A percentile compares a stretch with the other conserved stretches of the same genome.
phyloP scores from a whole-genome alignment of 345 rosid species.

The Tarenaya hassleriana region DNA sequence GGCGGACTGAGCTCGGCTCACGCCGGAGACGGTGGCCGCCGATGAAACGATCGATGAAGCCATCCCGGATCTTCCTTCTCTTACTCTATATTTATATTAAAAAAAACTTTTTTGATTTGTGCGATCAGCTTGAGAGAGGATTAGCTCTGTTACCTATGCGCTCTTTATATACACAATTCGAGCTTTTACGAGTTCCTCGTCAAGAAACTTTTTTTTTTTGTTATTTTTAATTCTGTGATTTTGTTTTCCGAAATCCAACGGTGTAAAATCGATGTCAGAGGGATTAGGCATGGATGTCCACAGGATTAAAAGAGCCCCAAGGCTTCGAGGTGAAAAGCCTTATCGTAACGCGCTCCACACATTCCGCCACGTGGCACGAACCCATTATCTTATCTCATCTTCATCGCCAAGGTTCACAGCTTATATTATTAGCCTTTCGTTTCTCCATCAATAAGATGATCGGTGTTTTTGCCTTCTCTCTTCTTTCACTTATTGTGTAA shows the following conservation, averaged over 20 bases:
- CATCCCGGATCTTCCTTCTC: slow-evolving; percentile 14
- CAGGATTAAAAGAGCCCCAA: background rate
- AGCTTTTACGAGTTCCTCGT: background rate
- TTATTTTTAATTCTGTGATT: background rate
- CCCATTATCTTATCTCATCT: slow-evolving; percentile 21
- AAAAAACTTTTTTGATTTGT: background rate
- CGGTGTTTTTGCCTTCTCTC: too few species aligned
- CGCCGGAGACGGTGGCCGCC: slow-evolving; percentile 22
- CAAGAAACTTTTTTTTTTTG: background rate
- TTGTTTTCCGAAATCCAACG: slow-evolving; percentile 3
- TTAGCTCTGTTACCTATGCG: background rate
- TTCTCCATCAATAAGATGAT: background rate
- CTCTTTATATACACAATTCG: slow-evolving; percentile 5
- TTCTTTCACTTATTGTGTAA: too few species aligned
- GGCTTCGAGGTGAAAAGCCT: slow-evolving; percentile 17
- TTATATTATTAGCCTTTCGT: slow-evolving; percentile 5
- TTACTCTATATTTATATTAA: background rate
- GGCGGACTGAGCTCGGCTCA: slow-evolving; percentile 25
- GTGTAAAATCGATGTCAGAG: slow-evolving; percentile 1
- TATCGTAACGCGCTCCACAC: slow-evolving; percentile 18
- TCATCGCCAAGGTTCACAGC: background rate
- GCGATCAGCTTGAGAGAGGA: slow-evolving; percentile 2
- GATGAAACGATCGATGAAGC: slow-evolving; percentile 34
- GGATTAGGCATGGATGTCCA: slow-evolving; percentile 3
- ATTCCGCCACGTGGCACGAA: slow-evolving; percentile 22